A percentile compares a stretch with the other conserved stretches of the same genome.
Conservation (phyloP, 495 filamentous ascomycete species). For the Penicillium turbatum region DNA sequence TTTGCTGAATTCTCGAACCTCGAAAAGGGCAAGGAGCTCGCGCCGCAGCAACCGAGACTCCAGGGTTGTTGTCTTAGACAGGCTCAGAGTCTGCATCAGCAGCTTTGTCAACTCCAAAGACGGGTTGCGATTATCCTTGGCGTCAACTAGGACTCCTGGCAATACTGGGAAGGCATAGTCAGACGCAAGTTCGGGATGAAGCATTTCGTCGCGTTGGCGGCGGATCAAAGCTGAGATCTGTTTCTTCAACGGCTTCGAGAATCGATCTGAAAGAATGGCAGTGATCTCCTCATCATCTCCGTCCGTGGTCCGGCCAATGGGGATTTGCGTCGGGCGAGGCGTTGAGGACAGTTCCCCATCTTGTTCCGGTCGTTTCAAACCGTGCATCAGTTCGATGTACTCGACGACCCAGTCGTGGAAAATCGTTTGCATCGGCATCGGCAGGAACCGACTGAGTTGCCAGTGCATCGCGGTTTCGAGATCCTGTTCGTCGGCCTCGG, state of each 20-base stretch:
- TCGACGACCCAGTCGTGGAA: constrained; percentile 94
- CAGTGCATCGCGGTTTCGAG: constrained; percentile 96
- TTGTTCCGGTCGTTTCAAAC: constrained; percentile 62
- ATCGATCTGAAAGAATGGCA: constrained; percentile 63
- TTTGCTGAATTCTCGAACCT: constrained; percentile 87
- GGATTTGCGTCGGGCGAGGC: constrained; percentile 74
- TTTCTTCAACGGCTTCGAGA: constrained; percentile 86
- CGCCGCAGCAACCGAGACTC: constrained; percentile 84
- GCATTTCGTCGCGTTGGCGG: constrained; percentile 78
- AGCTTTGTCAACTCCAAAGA: constrained; percentile 85
- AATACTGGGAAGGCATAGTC: constrained; percentile 85
- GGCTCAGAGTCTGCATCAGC: constrained; percentile 81
- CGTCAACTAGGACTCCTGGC: constrained; percentile 65
- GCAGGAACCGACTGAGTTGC: constrained; percentile 90
- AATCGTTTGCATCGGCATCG: constrained; percentile 68
- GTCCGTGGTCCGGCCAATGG: constrained; percentile 44
- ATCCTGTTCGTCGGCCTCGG: constrained; percentile 78
- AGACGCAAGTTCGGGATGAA: constrained; percentile 82
- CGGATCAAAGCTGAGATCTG: constrained; percentile 73
- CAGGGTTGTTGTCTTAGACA: constrained; percentile 75
- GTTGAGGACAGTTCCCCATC: constrained; percentile 48
- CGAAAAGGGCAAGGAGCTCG: constrained; percentile 83
- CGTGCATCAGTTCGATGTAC: constrained; percentile 93
- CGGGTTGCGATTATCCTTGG: constrained; percentile 63
- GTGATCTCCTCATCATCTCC: constrained; percentile 56